Conservation (phyloP, 2,329 filamentous ascomycete genomes). For the Fusarium anguioides region DNA sequence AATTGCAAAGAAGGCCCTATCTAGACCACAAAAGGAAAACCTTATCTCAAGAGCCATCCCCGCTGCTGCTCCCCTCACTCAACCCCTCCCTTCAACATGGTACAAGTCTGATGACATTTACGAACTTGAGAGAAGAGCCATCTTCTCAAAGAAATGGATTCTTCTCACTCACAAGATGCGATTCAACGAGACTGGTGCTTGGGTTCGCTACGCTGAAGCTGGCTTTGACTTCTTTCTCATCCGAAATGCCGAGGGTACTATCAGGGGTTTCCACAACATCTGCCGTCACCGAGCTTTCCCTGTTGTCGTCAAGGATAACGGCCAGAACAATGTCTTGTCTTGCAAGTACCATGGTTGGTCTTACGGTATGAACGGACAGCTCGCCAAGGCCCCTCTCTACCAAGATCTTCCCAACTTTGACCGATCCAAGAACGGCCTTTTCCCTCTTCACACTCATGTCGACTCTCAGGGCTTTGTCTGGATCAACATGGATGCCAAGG, state of each 20-base stretch:
- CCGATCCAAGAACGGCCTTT: constrained; percentile 64
- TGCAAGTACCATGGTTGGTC: constrained; percentile 73
- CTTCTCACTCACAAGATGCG: constrained; percentile 64
- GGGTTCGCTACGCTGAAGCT: constrained; percentile 64
- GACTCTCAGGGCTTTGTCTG: constrained; percentile 66
- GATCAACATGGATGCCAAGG: constrained; percentile 64
- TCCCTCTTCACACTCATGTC: constrained; percentile 65
- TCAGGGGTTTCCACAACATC: constrained; percentile 71
- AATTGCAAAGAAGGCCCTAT: constrained; percentile 4
- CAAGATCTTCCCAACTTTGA: constrained; percentile 67
- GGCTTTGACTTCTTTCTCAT: constrained; percentile 66
- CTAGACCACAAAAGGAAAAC: constrained; percentile 25
- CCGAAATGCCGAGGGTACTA: constrained; percentile 63
- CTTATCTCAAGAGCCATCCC: constrained; percentile 24
- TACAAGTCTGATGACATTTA: constrained; percentile 65
- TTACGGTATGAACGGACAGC: constrained; percentile 67
- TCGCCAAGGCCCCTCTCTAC: constrained; percentile 70
- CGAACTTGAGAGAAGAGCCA: constrained; percentile 65
- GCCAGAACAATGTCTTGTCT: constrained; percentile 62
- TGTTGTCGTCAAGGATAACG: constrained; percentile 62
- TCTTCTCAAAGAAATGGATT: constrained; percentile 68
- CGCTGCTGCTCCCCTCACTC: constrained; percentile 20
- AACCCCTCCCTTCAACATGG: constrained; percentile 52
- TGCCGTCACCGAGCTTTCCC: constrained; percentile 71
- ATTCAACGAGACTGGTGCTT: constrained; percentile 64